Evolutionary conservation across 1,139 yeast species (phyloP), one percentile per base, ranked within the genome.

Genomic region (Blastobotrys capitulatus): DNA sequence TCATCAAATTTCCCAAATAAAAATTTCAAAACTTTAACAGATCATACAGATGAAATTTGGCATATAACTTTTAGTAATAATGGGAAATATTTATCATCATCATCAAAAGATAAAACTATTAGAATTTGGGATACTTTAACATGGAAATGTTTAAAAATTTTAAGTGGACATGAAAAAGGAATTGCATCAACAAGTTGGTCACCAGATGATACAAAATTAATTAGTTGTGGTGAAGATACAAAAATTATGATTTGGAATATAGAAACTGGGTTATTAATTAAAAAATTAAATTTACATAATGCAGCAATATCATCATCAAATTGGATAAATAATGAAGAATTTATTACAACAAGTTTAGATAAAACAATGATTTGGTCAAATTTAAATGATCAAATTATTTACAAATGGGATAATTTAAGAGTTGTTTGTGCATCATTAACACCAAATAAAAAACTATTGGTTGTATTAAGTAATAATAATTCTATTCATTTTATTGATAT

Each of bases 301-400:
- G 70, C 64, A 38, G 54, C 64, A 1, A 68, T 79, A 1, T 80
- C 89, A 77, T 75, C 92, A 16, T 81, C 89, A 57, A 89, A 82
- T 53, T 89, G 94, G 80, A 68, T 84, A 39, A 88, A 70, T 48
- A 76, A 77, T 7, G 78, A 81, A 20, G 77, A 75, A 51, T 83
- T 86, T 54, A 73, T 87, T 10, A 73, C 85, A 19, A 94, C 95
- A 0, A 81, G 92, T 1, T 88, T 90, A 0, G 96, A 87, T 63
- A 81, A 82, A 55, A 82, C 79, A 44, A 76, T 88, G 51, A 77
- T 79, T 32, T 75, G 85, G 13, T 86, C 78, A 70, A 79, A 82
- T 57, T 60, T 77, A 22, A 65, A 70, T 10, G 82, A 73, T 40
- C 66, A 65, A 48, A 67, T 65, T 48, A 60, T 64, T 27, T 71